Percentiles rank a stretch among this genome's conserved stretches.
These are phyloP conservation scores for Gossypium thurberi DNA, from an alignment of 345 rosid genomes.

Conservation along the genomic window DNA sequence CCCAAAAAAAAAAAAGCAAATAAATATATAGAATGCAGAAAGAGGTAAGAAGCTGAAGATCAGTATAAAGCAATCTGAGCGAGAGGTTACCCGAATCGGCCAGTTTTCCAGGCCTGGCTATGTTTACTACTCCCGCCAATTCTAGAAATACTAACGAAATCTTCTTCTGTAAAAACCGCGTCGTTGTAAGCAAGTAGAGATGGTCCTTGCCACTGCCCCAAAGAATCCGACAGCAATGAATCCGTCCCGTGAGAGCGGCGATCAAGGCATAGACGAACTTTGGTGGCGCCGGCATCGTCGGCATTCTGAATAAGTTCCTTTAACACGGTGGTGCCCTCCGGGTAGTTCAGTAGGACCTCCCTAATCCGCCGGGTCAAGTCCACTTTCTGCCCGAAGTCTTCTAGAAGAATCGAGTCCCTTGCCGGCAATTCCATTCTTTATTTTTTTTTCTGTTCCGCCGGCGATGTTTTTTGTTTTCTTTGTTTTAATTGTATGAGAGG, in stretches of 20 bases:
- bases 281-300: conserved; percentile 90
- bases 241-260: conserved; percentile 48
- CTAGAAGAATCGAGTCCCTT: conserved; percentile 45
- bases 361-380: conserved; percentile 96
- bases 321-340: conserved; percentile 89
- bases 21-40: background rate
- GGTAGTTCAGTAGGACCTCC: conserved; percentile 86
- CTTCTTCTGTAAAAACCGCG: conserved; percentile 84
- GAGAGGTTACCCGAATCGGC: conserved; percentile 68
- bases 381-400: conserved; percentile 97
- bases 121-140: conserved; percentile 85
- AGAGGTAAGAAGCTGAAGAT: background rate
- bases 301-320: conserved; percentile 96
- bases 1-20: conserved; percentile 7
- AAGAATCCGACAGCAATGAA: conserved; percentile 54
- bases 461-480: background rate
- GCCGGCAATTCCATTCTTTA: conserved; percentile 39
- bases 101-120: conserved; percentile 80
- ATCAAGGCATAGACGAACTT: conserved; percentile 82
- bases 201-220: conserved; percentile 85
- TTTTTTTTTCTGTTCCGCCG: background rate
- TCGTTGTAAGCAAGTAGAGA: conserved; percentile 78
- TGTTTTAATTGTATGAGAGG: background rate
- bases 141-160: conserved; percentile 79
- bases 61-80: background rate